Conservation (phyloP, 805 yeast genomes). For the Lipomyces chichibuensis region DNA sequence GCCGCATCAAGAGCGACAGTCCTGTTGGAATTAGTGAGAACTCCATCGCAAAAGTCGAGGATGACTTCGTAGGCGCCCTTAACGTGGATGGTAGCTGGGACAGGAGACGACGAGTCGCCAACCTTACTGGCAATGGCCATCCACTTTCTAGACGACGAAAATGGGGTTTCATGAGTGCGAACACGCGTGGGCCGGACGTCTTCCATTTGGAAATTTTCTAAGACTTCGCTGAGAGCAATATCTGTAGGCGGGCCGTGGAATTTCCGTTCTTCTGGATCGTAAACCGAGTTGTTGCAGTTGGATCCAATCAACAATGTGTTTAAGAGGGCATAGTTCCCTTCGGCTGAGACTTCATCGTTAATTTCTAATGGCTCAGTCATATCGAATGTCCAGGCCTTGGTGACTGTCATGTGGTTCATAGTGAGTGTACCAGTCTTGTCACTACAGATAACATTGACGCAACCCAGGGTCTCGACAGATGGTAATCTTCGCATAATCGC, state of each 20-base stretch:
- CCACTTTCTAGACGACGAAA: constrained; percentile 50
- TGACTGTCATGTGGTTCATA: constrained; percentile 74
- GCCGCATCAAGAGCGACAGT: constrained; percentile 60
- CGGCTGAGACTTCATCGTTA: constrained; percentile 52
- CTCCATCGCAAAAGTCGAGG: constrained; percentile 49
- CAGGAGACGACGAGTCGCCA: constrained; percentile 62
- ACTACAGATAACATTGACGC: constrained; percentile 84
- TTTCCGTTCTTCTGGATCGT: constrained; percentile 24
- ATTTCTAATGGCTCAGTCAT: constrained; percentile 43
- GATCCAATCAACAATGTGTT: constrained; percentile 69
- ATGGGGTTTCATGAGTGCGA: constrained; percentile 55
- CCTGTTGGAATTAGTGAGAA: constrained; percentile 64
- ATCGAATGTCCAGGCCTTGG: constrained; percentile 67
- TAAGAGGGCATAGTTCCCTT: constrained; percentile 57
- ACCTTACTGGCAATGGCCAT: constrained; percentile 78
- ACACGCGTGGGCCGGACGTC: constrained; percentile 66
- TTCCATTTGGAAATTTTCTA: constrained; percentile 68
- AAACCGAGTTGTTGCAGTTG: constrained; percentile 43
- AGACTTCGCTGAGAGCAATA: constrained; percentile 79
- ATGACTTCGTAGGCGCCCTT: constrained; percentile 92
- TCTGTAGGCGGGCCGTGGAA: constrained; percentile 86
- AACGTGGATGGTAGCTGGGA: constrained; percentile 54
- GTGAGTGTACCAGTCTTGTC: constrained; percentile 84
- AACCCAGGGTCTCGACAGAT: constrained; percentile 91
- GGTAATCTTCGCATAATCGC: constrained; percentile 95